A percentile compares a stretch with the other conserved stretches of the same genome.
Evolutionary conservation across 331 rosid genomes (phyloP).

Genomic region (Malus hybrid): DNA sequence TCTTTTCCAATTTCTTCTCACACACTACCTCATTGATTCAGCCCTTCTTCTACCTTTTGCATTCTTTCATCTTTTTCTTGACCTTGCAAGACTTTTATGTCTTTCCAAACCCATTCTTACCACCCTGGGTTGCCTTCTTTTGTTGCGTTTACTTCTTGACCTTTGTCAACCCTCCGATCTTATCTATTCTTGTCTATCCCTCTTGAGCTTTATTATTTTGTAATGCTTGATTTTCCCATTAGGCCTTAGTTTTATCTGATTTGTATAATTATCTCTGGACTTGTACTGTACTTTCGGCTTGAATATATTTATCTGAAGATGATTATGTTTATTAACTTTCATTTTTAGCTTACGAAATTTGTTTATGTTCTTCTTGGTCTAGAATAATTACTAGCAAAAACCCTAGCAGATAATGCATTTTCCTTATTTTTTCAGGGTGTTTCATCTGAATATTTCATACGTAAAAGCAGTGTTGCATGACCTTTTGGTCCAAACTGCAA

Average conservation of each 20-base stretch:
- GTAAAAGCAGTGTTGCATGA: not conserved
- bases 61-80: slow-evolving; percentile 39
- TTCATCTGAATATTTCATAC: not conserved
- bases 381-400: not conserved
- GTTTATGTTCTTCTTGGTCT: not conserved
- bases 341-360: not conserved
- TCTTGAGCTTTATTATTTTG: slow-evolving; percentile 53
- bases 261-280: not conserved
- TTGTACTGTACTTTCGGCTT: not conserved
- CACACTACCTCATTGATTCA: fast-evolving
- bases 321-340: not conserved
- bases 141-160: fast-evolving
- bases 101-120: fast-evolving
- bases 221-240: not conserved
- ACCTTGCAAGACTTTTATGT: slow-evolving; percentile 71
- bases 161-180: slow-evolving; percentile 3
- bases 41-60: fast-evolving
- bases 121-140: fast-evolving
- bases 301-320: not conserved
- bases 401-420: not conserved
- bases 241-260: not conserved
- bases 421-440: not conserved
- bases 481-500: not conserved
- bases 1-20: not conserved
- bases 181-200: slow-evolving; percentile 29